Evolutionary conservation across 352 stramenopile genomes (phyloP), one percentile per base, ranked within the genome.

Genomic region (Plasmopara halstedii): DNA sequence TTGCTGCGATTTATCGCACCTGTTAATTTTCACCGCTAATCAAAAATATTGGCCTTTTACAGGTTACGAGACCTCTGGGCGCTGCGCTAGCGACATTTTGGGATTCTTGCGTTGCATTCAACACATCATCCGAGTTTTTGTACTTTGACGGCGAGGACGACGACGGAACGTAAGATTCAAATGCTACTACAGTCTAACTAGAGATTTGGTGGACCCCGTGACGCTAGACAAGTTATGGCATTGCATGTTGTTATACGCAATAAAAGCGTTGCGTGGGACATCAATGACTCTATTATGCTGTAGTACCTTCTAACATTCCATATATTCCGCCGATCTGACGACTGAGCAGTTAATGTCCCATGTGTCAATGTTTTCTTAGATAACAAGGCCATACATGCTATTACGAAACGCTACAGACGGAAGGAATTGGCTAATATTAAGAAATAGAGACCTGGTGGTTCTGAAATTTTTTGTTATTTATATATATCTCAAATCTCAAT

Each of bases 101-200:
- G 41, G 71, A 85, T 60, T 73, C 70, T 7, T 62, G 67, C 8
- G 44, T 78, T 31, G 58, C 59, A 37, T 84, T 85, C 52, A 74
- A 80, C 55, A 64, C 64, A 50, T 63, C 71, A 31, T 67, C 54
- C 29, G 64, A 82, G 56, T 88, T 75, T 46, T 61, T 88, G 50
- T 88, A 73, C 67, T 88, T 88, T 50, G 73, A 88, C 58, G 71
- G 67, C 26, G 73, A 88, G 58, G 76, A 88, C 55, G 76, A 88
- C 57, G 76, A 88, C 61, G 76, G 76, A 50, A 88, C 76, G 76
- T 88, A 85, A 53, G 76, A 65, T 34, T 29, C 6, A 29, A 4
- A 29, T 29, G 25, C 25, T 11, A 29, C 11, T 9, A 31, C 2
- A 35, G 48, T 61, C 29, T 46, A 21, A 15, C 7, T 47, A 13